These are phyloP conservation scores for Hemileia vastatrix DNA, from an alignment of 1,284 basidiomycete genomes.

Conservation along the genomic window DNA sequence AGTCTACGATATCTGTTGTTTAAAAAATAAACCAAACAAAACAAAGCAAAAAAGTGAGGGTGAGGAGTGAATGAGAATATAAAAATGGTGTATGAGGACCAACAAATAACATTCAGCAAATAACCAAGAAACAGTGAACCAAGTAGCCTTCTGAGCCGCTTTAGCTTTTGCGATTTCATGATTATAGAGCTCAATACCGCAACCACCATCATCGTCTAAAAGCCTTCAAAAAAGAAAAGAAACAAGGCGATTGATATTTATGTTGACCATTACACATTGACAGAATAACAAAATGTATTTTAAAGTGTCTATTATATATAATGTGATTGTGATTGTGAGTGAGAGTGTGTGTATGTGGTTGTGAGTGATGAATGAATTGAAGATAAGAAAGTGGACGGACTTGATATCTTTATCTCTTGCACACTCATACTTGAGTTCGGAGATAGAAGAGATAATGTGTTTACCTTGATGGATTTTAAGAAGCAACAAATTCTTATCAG, in stretches of 20 bases:
- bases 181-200: conserved; percentile 63
- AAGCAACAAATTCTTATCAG: conserved; percentile 1
- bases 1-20: conserved; percentile 66
- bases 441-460: conserved; percentile 64
- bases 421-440: conserved; percentile 82
- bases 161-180: conserved; percentile 54
- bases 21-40: not conserved
- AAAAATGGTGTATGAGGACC: not conserved
- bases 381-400: conserved; percentile 36
- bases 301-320: conserved; percentile 1
- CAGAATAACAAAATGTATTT: conserved; percentile 24
- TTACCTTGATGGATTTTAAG: conserved; percentile 56
- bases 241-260: not conserved
- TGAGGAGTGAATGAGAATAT: conserved; percentile 29
- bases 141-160: conserved; percentile 56
- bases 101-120: conserved; percentile 48
- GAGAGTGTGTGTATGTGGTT: not conserved
- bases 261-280: not conserved
- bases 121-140: conserved; percentile 88
- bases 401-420: conserved; percentile 63
- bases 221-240: conserved; percentile 48
- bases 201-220: conserved; percentile 63
- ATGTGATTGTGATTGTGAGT: not conserved
- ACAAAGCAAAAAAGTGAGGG: not conserved
- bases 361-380: not conserved